Conservation (phyloP, 164 flowering plant genomes). For the Santalum album region DNA sequence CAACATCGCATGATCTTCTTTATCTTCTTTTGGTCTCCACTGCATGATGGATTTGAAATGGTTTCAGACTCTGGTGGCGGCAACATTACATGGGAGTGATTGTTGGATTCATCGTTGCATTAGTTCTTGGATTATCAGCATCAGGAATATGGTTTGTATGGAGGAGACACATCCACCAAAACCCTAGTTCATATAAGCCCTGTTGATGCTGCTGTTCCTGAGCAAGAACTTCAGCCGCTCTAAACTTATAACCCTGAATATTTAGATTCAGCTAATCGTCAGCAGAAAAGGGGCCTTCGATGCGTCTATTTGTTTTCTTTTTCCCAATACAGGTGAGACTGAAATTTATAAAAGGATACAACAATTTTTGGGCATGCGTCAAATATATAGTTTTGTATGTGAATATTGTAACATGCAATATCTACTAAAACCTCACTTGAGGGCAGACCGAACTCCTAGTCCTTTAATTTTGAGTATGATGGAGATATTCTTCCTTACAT, state of each 20-base stretch:
- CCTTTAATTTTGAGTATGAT: too few species aligned
- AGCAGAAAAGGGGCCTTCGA: not conserved
- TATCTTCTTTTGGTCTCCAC: not conserved
- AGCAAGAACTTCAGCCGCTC: conserved; percentile 1
- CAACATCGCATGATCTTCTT: too few species aligned
- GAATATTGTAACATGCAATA: not conserved
- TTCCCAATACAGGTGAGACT: too few species aligned
- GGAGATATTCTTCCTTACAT: too few species aligned
- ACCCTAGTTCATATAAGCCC: not conserved
- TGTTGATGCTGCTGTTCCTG: not conserved
- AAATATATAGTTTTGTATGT: not conserved
- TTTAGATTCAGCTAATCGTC: not conserved
- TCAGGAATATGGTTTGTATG: not conserved
- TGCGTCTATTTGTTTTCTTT: too few species aligned
- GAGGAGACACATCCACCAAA: not conserved
- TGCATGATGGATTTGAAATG: too few species aligned
- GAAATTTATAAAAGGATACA: not conserved
- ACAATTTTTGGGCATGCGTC: not conserved
- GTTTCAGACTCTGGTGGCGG: not conserved
- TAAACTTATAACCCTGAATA: not conserved
- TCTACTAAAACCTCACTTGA: too few species aligned
- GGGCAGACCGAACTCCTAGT: too few species aligned
- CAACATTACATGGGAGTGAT: not conserved
- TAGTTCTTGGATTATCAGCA: not conserved
- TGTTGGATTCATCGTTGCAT: not conserved